phyloP scores from a whole-genome alignment of 1,284 basidiomycete genomes.

The Pascua guehoae region DNA sequence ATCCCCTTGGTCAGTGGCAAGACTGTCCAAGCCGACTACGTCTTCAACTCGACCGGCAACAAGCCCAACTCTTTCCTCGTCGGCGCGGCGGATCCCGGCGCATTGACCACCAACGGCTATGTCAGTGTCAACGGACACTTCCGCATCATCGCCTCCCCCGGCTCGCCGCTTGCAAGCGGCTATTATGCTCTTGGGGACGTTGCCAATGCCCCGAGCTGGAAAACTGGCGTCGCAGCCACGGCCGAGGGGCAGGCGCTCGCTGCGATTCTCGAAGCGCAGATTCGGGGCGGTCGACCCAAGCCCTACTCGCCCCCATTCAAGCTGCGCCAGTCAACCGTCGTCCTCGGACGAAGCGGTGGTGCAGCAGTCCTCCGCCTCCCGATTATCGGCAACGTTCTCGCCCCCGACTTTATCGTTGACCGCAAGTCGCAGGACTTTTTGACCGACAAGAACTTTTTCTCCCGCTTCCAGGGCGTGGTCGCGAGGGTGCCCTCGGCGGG shows the following conservation, averaged over 20 bases:
- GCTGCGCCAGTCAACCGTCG: slow-evolving; percentile 22
- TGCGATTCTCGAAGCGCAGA: slow-evolving; percentile 31
- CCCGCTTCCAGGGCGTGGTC: slow-evolving; percentile 26
- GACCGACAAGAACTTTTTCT: slow-evolving; percentile 28
- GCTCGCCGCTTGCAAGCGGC: slow-evolving; percentile 25
- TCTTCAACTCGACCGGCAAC: slow-evolving; percentile 51
- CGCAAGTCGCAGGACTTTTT: slow-evolving; percentile 31
- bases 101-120: slow-evolving; percentile 31
- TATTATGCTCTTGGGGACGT: slow-evolving; percentile 48
- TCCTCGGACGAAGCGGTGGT: slow-evolving; percentile 32
- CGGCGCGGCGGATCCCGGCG: slow-evolving; percentile 29
- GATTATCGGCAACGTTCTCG: slow-evolving; percentile 22
- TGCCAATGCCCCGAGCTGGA: slow-evolving; percentile 36
- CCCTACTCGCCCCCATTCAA: slow-evolving; percentile 19
- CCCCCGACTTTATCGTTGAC: slow-evolving; percentile 28
- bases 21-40: slow-evolving; percentile 47
- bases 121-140: slow-evolving; percentile 45
- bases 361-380: slow-evolving; percentile 32
- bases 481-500: too few species aligned
- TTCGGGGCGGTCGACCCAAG: slow-evolving; percentile 29
- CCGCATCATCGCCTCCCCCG: slow-evolving; percentile 8
- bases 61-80: slow-evolving; percentile 46
- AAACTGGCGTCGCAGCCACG: slow-evolving; percentile 33
- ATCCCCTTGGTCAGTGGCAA: slow-evolving; percentile 40
- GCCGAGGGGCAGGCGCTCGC: slow-evolving; percentile 19